A percentile compares a stretch with the other conserved stretches of the same genome.
These are phyloP conservation scores for Starmerella scarabaei DNA, from an alignment of 805 yeast species.

Conservation along the genomic window DNA sequence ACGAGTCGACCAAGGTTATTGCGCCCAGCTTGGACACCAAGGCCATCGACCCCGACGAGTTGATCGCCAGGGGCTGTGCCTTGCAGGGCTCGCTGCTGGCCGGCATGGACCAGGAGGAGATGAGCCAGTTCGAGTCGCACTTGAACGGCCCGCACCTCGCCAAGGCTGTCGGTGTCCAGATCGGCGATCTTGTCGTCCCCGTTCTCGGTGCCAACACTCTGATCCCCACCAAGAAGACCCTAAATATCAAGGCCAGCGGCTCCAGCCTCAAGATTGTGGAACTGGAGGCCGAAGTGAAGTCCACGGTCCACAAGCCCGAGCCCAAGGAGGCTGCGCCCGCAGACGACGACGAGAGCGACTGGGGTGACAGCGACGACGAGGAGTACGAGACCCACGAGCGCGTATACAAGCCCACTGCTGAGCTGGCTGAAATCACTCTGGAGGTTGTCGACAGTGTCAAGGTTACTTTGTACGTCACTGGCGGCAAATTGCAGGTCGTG, in stretches of 20 bases:
- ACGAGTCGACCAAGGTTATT: constrained; percentile 53
- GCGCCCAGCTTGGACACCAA: constrained; percentile 67
- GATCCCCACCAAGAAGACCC: constrained; percentile 71
- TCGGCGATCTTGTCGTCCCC: constrained; percentile 55
- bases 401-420: constrained; percentile 56
- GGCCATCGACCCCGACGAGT: constrained; percentile 77
- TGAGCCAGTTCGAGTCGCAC: constrained; percentile 39
- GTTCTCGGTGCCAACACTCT: constrained; percentile 75
- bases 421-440: constrained; percentile 66
- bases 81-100: constrained; percentile 78
- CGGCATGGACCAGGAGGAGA: constrained; percentile 72
- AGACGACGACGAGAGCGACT: constrained; percentile 36
- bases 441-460: constrained; percentile 60
- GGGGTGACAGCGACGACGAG: constrained; percentile 53
- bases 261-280: constrained; percentile 42
- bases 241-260: constrained; percentile 48
- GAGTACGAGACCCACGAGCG: constrained; percentile 76
- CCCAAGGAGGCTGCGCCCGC: constrained; percentile 42
- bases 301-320: constrained; percentile 72
- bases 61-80: constrained; percentile 89
- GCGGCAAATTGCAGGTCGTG: constrained; percentile 48
- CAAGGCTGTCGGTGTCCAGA: constrained; percentile 74
- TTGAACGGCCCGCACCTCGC: constrained; percentile 76
- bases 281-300: constrained; percentile 72
- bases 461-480: constrained; percentile 48